A percentile compares a stretch with the other conserved stretches of the same genome.
phyloP scores from a whole-genome alignment of 352 stramenopile genomes.

The Pythium diclinum region DNA sequence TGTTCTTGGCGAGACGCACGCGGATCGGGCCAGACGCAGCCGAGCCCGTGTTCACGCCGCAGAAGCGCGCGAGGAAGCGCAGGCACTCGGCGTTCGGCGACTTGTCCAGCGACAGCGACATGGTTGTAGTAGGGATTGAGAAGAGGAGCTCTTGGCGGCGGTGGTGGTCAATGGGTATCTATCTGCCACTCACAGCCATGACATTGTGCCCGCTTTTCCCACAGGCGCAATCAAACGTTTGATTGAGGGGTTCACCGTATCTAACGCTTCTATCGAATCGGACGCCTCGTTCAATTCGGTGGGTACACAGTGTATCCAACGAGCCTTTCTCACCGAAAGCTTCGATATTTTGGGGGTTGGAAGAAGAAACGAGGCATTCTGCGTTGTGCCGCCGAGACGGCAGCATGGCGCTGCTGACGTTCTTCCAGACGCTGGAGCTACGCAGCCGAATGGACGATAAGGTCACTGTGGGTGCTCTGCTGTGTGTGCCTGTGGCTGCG shows the following conservation, averaged over 20 bases:
- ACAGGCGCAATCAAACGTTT: constrained; percentile 18
- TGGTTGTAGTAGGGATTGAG: constrained; percentile 16
- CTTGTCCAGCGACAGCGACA: constrained; percentile 84
- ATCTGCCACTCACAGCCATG: not conserved
- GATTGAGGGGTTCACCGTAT: constrained; percentile 5
- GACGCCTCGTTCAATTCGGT: not conserved
- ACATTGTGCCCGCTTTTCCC: not conserved
- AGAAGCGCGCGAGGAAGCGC: constrained; percentile 82
- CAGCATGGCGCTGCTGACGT: constrained; percentile 1
- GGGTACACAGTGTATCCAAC: not conserved
- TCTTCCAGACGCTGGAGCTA: not conserved
- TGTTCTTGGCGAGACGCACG: constrained; percentile 69
- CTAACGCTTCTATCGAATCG: constrained; percentile 15
- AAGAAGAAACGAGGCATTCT: not conserved
- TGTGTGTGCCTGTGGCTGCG: not conserved
- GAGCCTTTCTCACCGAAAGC: not conserved
- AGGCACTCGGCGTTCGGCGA: constrained; percentile 66
- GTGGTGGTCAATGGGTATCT: not conserved
- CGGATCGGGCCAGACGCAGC: constrained; percentile 68
- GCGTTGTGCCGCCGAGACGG: not conserved
- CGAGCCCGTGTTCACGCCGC: constrained; percentile 68
- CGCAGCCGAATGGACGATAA: constrained; percentile 2
- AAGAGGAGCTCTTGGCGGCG: not conserved
- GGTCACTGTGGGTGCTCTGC: constrained; percentile 5
- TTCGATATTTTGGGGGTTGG: not conserved